A percentile compares a stretch with the other conserved stretches of the same genome.
Evolutionary conservation across 768 basidiomycete species (phyloP).

Genomic region (Cystobasidium onofrii): DNA sequence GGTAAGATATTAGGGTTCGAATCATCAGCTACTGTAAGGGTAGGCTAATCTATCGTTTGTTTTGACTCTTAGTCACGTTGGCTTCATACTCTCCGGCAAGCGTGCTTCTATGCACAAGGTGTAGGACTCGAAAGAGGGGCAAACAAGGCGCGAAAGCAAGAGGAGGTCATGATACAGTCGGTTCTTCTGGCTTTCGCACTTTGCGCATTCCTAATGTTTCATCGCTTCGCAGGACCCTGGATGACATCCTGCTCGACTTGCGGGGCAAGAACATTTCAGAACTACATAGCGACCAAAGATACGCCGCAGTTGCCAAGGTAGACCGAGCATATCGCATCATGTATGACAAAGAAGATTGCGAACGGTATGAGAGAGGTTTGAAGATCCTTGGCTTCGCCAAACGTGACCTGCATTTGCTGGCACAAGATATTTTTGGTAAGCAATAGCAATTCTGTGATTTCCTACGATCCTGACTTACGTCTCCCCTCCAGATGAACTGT

Average conservation of each 20-base stretch:
- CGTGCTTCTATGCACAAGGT: slow-evolving; percentile 34
- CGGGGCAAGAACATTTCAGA: slow-evolving; percentile 26
- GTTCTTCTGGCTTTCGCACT: no score
- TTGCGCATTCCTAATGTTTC: no score
- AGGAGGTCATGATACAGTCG: slow-evolving; percentile 1
- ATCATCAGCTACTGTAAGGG: no score
- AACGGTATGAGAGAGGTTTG: slow-evolving; percentile 36
- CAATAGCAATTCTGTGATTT: no score
- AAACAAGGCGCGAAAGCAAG: slow-evolving; percentile 16
- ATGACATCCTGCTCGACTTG: slow-evolving; percentile 36
- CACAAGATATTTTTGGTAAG: slow-evolving; percentile 20
- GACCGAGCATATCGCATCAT: slow-evolving; percentile 32
- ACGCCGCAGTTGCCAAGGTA: slow-evolving; percentile 2
- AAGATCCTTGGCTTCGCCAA: slow-evolving; percentile 25
- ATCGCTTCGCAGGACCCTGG: slow-evolving; percentile 32
- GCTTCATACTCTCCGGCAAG: slow-evolving; percentile 34
- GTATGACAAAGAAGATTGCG: slow-evolving; percentile 36
- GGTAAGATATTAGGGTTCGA: no score
- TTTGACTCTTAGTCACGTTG: slow-evolving; percentile 39
- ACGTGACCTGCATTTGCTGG: slow-evolving; percentile 2
- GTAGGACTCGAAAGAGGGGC: neutral
- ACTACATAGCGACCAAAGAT: slow-evolving; percentile 31
- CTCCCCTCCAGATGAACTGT: neutral
- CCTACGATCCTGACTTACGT: no score
- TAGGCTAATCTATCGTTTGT: no score